phyloP scores from a whole-genome alignment of 2,329 filamentous ascomycete species.

The Phyllosticta citribraziliensis region DNA sequence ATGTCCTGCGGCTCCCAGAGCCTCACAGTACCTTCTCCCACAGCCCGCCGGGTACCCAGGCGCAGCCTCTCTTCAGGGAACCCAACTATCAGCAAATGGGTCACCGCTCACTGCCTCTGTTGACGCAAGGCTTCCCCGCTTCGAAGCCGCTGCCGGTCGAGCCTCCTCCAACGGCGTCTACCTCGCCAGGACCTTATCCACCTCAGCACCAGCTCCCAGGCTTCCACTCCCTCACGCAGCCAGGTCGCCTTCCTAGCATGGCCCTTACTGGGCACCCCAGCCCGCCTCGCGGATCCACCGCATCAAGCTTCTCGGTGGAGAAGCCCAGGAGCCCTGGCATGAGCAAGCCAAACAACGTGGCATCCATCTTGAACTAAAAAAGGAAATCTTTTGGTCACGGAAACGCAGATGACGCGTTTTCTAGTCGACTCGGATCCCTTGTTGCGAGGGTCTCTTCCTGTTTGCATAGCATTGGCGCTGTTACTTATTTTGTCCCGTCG shows the following conservation, averaged over 20 bases:
- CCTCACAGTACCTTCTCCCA: neutral
- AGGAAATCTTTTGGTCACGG: neutral
- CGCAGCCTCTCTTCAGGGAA: constrained; percentile 6
- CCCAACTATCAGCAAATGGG: neutral
- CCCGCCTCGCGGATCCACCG: neutral
- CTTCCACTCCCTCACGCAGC: constrained; percentile 23
- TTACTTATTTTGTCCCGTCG: neutral
- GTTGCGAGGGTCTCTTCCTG: neutral
- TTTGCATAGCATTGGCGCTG: constrained; percentile 10
- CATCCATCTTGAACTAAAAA: constrained; percentile 5
- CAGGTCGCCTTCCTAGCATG: constrained; percentile 16
- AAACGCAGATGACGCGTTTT: neutral
- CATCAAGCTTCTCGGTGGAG: constrained; percentile 14
- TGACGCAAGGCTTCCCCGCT: constrained; percentile 21
- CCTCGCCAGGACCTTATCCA: constrained; percentile 20
- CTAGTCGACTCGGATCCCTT: neutral
- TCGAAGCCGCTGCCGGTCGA: constrained; percentile 3
- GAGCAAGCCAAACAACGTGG: constrained; percentile 7
- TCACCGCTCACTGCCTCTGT: constrained; percentile 12
- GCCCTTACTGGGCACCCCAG: neutral
- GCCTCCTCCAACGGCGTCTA: constrained; percentile 11
- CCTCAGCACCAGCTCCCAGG: constrained; percentile 23
- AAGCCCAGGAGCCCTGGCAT: neutral
- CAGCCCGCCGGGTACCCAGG: neutral
- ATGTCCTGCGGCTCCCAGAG: constrained; percentile 16